Evolutionary conservation across 2,329 filamentous ascomycete species (phyloP).

Genomic region (Coleophoma eucalyptorum): DNA sequence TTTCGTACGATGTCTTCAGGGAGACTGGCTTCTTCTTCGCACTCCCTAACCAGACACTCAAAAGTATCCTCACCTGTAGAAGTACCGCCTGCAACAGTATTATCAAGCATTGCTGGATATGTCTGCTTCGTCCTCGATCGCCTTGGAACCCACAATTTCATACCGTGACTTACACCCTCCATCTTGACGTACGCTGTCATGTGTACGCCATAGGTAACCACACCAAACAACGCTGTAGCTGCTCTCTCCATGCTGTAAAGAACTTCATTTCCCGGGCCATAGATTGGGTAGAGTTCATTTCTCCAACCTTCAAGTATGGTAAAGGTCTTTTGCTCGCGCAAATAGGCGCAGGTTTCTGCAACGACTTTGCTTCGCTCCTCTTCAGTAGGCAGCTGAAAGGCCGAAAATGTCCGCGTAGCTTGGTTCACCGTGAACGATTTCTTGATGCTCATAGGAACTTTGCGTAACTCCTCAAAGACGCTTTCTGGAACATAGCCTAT

Average conservation of each 20-base stretch:
- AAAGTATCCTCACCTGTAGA: constrained; percentile 76
- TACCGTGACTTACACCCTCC: constrained; percentile 41
- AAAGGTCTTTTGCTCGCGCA: constrained; percentile 70
- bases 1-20: constrained; percentile 64
- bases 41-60: constrained; percentile 81
- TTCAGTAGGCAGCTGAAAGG: constrained; percentile 56
- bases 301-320: constrained; percentile 75
- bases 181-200: constrained; percentile 68
- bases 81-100: constrained; percentile 83
- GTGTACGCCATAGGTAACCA: constrained; percentile 76
- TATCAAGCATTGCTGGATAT: constrained; percentile 89
- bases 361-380: constrained; percentile 56
- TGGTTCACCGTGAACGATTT: constrained; percentile 60
- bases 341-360: constrained; percentile 56
- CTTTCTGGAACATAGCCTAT: constrained; percentile 58
- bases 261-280: constrained; percentile 55
- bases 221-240: constrained; percentile 70
- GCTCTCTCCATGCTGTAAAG: constrained; percentile 76
- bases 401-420: constrained; percentile 55
- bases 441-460: constrained; percentile 45
- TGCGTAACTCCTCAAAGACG: constrained; percentile 45
- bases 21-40: constrained; percentile 83
- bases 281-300: constrained; percentile 76
- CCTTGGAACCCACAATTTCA: constrained; percentile 82
- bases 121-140: constrained; percentile 77